A percentile compares a stretch with the other conserved stretches of the same genome.
Evolutionary conservation across 1,284 basidiomycete species (phyloP).

Genomic region (Schizophyllum amplum): DNA sequence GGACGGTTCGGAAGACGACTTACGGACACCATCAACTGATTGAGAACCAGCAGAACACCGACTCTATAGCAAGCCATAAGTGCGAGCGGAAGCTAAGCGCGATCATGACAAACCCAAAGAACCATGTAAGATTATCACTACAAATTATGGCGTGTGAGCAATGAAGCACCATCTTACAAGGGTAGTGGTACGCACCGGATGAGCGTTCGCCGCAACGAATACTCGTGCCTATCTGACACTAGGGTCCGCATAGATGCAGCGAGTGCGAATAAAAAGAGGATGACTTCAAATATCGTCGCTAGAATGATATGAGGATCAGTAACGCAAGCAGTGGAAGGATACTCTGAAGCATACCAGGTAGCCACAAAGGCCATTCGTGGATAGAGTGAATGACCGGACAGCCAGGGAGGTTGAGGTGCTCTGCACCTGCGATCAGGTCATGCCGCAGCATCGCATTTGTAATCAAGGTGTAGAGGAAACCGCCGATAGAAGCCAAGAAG

Average conservation of each 20-base stretch:
- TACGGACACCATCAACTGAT: constrained; percentile 8
- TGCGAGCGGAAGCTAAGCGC: not conserved
- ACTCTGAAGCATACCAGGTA: constrained; percentile 15
- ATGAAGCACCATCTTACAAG: no score
- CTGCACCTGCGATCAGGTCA: constrained; percentile 23
- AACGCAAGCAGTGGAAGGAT: not conserved
- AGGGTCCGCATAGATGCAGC: not conserved
- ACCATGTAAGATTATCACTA: constrained; percentile 6
- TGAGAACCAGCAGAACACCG: constrained; percentile 2
- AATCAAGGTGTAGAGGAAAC: constrained; percentile 28
- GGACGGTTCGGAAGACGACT: not conserved
- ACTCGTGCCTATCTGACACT: not conserved
- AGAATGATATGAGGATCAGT: not conserved
- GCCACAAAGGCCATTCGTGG: constrained; percentile 35
- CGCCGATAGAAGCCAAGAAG: constrained; percentile 28
- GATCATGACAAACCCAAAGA: constrained; percentile 3
- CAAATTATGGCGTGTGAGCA: not conserved
- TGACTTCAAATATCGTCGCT: constrained; percentile 4
- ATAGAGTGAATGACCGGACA: constrained; percentile 33
- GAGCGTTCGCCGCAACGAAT: not conserved
- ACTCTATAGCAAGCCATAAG: not conserved
- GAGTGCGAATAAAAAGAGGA: constrained; percentile 3
- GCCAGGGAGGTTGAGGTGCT: constrained; percentile 29
- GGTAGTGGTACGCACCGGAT: not conserved
- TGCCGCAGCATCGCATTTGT: constrained; percentile 22